Base-by-base conservation (phyloP, 139 green algal genomes). In the Coelastrella sp. region DNA sequence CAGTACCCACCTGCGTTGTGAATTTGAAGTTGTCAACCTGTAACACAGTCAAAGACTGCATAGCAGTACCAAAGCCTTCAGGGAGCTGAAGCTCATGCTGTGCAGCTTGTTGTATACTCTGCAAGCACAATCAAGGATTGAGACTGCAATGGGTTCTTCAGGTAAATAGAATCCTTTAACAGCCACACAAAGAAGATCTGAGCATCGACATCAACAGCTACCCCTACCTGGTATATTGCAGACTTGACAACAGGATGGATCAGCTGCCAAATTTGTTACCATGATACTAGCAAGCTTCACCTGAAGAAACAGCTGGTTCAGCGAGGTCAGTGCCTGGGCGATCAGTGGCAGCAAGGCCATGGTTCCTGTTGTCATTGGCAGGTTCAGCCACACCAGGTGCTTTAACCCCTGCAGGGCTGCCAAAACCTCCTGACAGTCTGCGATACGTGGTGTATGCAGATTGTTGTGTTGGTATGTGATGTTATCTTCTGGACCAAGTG, bases 231-330 rank as follows among this genome's bases (percentile, higher is more conserved):
- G 48, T 57, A 1, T 11, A 11, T 57, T 57, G 48, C 48, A 57
- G 13, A 57, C 2, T 1, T 1, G 17, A 23, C 48, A 57, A 15
- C 1, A 57, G 17, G 17, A 11, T 23, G 48, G 13, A 57, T 15
- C 13, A 4, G 48, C 2, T 1, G 13, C 13, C 2, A 11, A 15
- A 11, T 23, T 57, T 11, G 17, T 1, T 57, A 15, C 48, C 13
- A 23, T 57, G 27, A 53, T 25, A 37, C 25, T 32, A 37, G 17
- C 37, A n/a, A n/a, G n/a, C n/a, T n/a, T n/a, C n/a, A 76, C 78
- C 78, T 84, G 78, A 21, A 84, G 41, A 41, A 76, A 84, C 13
- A 84, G 60, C 60, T 84, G 60, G 40, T 64, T 34, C 60, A 84
- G 43, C n/a, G n/a, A n/a, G n/a, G 38, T 60, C 6, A 60, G 11